phyloP scores from a whole-genome alignment of 768 basidiomycete species.

The Lentinula raphanica region DNA sequence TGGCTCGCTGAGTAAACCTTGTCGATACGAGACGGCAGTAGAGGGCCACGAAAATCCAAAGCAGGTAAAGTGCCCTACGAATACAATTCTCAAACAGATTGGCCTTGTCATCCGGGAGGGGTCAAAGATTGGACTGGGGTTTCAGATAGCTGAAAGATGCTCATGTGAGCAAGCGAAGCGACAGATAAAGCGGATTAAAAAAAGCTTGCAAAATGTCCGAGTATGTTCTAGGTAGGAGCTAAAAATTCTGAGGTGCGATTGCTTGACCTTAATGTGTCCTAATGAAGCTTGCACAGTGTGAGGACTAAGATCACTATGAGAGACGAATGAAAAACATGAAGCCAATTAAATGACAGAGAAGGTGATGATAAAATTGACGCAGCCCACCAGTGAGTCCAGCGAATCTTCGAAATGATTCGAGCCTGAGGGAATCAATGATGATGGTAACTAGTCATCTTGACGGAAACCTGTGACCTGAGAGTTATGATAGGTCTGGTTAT shows the following conservation, averaged over 20 bases:
- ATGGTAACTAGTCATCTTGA: not conserved
- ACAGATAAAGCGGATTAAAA: not conserved
- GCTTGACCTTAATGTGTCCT: not conserved
- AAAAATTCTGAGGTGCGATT: no score
- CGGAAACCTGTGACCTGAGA: not conserved
- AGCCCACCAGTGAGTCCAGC: not conserved
- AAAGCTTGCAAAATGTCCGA: not conserved
- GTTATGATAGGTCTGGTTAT: not conserved
- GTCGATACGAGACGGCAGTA: not conserved
- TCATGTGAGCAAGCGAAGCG: slow-evolving; percentile 3
- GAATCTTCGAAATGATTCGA: not conserved
- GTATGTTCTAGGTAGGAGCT: no score
- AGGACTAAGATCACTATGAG: not conserved
- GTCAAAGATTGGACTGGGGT: not conserved
- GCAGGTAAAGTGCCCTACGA: slow-evolving; percentile 5
- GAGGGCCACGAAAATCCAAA: not conserved
- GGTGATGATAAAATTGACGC: not conserved
- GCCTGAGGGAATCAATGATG: slow-evolving; percentile 2
- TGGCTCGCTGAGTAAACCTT: not conserved
- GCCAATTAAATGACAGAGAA: not conserved
- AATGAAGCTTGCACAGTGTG: not conserved
- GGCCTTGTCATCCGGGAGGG: not conserved
- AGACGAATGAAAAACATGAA: not conserved
- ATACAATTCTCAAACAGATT: slow-evolving; percentile 3
- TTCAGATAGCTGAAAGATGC: not conserved